Conservation (phyloP, 306 rosid species). For the Vicia sativa region DNA sequence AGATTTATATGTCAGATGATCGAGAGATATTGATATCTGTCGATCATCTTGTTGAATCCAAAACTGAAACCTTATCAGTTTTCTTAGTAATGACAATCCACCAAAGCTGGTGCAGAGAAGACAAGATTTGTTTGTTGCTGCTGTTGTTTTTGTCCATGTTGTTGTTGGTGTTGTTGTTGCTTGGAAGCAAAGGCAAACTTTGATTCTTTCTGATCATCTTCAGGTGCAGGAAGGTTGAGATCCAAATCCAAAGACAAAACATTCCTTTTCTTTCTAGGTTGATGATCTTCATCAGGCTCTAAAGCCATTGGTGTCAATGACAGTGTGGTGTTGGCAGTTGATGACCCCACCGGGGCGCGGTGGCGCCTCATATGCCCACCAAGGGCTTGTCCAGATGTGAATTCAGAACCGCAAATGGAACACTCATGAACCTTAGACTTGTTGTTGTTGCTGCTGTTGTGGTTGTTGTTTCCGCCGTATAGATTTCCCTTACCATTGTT, state of each 20-base stretch:
- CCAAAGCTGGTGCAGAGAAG: slow-evolving; percentile 77
- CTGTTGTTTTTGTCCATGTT: slow-evolving; percentile 29
- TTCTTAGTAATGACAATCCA: slow-evolving; percentile 90
- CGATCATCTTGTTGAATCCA: slow-evolving; percentile 32
- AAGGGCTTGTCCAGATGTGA: slow-evolving; percentile 85
- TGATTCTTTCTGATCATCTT: slow-evolving; percentile 72
- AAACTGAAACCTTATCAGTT: slow-evolving; percentile 38
- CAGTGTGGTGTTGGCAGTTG: slow-evolving; percentile 42
- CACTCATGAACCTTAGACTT: slow-evolving; percentile 80
- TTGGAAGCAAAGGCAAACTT: slow-evolving; percentile 62
- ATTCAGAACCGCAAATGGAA: slow-evolving; percentile 79
- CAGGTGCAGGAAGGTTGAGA: slow-evolving; percentile 98
- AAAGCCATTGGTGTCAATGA: slow-evolving; percentile 60
- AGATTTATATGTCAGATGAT: slow-evolving; percentile 11
- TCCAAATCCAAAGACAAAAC: slow-evolving; percentile 76
- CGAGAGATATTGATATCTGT: slow-evolving; percentile 3
- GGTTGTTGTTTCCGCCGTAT: neutral
- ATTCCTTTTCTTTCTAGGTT: slow-evolving; percentile 56
- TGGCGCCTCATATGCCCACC: slow-evolving; percentile 98
- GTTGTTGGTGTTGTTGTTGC: slow-evolving; percentile 52
- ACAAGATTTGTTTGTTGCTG: slow-evolving; percentile 52
- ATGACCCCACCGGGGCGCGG: slow-evolving; percentile 47
- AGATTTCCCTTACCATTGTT: slow-evolving; percentile 47
- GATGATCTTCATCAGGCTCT: slow-evolving; percentile 49
- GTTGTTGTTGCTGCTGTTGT: slow-evolving; percentile 32